These are phyloP conservation scores for Syncephalastrum racemosum DNA, from an alignment of 371 early-diverging fungal genomes.

Conservation along the genomic window DNA sequence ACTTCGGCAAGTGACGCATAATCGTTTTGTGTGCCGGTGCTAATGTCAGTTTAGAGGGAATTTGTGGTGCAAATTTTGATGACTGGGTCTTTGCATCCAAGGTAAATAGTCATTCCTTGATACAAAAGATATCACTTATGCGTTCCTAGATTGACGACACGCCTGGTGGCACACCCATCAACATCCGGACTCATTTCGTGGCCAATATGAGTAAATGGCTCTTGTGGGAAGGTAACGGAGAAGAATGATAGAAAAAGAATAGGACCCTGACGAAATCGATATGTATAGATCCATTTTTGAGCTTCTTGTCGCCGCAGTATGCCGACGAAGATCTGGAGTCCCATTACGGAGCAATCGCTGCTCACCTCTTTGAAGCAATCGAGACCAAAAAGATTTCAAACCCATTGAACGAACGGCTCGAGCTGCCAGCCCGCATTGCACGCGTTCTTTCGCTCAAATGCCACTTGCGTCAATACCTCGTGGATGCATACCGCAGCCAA, in stretches of 20 bases:
- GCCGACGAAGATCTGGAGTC: slow-evolving; percentile 60
- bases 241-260: not conserved
- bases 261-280: not conserved
- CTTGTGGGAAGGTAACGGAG: slow-evolving; percentile 74
- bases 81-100: slow-evolving; percentile 72
- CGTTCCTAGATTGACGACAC: slow-evolving; percentile 51
- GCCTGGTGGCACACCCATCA: slow-evolving; percentile 46
- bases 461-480: slow-evolving; percentile 64
- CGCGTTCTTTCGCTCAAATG: slow-evolving; percentile 69
- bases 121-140: slow-evolving; percentile 13
- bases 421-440: slow-evolving; percentile 69
- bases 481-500: slow-evolving; percentile 60
- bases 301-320: slow-evolving; percentile 79
- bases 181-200: slow-evolving; percentile 56
- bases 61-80: slow-evolving; percentile 78
- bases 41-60: slow-evolving; percentile 44
- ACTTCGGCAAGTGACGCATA: slow-evolving; percentile 51
- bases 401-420: slow-evolving; percentile 71
- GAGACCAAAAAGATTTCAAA: slow-evolving; percentile 27
- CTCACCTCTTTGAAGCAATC: slow-evolving; percentile 47
- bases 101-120: slow-evolving; percentile 30
- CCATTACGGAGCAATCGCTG: slow-evolving; percentile 60
- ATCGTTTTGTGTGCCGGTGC: not conserved
- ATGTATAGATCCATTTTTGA: slow-evolving; percentile 71
- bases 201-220: slow-evolving; percentile 85